Evolutionary conservation across 495 filamentous ascomycete species (phyloP).

Genomic region (Penicillium manginii): DNA sequence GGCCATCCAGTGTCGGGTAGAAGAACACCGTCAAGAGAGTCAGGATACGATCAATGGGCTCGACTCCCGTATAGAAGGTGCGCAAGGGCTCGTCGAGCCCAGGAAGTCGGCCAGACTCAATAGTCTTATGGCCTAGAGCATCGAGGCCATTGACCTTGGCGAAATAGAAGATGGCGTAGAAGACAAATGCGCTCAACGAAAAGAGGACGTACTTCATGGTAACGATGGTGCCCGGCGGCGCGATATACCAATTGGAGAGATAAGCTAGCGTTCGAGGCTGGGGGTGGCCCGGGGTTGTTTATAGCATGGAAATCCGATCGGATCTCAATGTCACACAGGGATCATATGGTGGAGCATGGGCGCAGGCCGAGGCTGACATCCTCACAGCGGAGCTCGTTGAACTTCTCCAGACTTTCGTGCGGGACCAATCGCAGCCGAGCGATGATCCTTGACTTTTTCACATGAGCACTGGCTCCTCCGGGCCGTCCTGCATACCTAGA

Average conservation of each 20-base stretch:
- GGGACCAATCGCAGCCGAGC: conserved; percentile 9
- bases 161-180: conserved; percentile 48
- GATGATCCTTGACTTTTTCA: conserved; percentile 23
- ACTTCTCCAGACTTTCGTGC: conserved; percentile 7
- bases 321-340: conserved; percentile 1
- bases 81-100: conserved; percentile 43
- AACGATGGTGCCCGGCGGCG: not conserved
- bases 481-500: conserved; percentile 29
- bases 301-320: conserved; percentile 1
- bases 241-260: too few species aligned
- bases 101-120: conserved; percentile 42
- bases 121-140: conserved; percentile 30
- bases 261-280: not conserved
- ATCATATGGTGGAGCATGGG: conserved; percentile 18
- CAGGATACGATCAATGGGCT: conserved; percentile 50
- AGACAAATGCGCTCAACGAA: conserved; percentile 43
- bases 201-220: conserved; percentile 42
- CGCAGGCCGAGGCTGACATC: conserved; percentile 16
- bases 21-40: conserved; percentile 57
- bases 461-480: conserved; percentile 11
- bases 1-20: conserved; percentile 56
- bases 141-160: conserved; percentile 45
- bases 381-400: conserved; percentile 5
- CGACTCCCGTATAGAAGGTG: conserved; percentile 55
- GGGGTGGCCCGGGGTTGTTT: conserved; percentile 4